Evolutionary conservation across 2,329 filamentous ascomycete genomes (phyloP).

Genomic region (Cladosporium sp.): DNA sequence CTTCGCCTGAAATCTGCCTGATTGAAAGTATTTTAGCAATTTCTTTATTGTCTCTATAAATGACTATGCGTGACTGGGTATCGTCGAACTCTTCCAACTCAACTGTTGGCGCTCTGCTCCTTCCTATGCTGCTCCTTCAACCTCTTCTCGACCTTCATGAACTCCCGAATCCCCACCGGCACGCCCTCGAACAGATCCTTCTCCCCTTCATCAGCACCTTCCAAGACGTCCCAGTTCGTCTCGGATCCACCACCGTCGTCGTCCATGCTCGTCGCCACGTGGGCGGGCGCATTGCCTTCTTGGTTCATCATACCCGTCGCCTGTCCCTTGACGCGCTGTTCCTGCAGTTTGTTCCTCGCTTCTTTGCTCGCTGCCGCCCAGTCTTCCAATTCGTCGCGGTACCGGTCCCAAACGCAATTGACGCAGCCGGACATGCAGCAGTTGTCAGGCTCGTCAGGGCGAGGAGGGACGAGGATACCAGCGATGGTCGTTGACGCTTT

Average conservation of each 20-base stretch:
- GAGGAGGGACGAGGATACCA: conserved; percentile 76
- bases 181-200: conserved; percentile 72
- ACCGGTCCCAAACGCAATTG: conserved; percentile 94
- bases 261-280: conserved; percentile 62
- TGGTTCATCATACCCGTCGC: conserved; percentile 34
- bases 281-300: conserved; percentile 24
- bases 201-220: conserved; percentile 34
- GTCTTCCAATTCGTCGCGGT: conserved; percentile 84
- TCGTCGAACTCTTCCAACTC: not conserved
- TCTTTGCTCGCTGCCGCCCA: conserved; percentile 66
- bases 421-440: conserved; percentile 99
- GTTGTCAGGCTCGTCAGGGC: conserved; percentile 87
- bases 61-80: too few species aligned
- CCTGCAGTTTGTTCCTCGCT: conserved; percentile 49
- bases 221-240: conserved; percentile 53
- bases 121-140: conserved; percentile 65
- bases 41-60: too few species aligned
- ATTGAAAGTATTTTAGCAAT: too few species aligned
- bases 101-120: not conserved
- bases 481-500: conserved; percentile 59
- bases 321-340: conserved; percentile 17
- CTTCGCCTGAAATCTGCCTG: too few species aligned
- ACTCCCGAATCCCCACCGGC: conserved; percentile 89
- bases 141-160: conserved; percentile 95
- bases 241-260: conserved; percentile 75